A percentile compares a stretch with the other conserved stretches of the same genome.
Conservation (phyloP, 352 stramenopile genomes). For the Pseudoperonospora humuli region DNA sequence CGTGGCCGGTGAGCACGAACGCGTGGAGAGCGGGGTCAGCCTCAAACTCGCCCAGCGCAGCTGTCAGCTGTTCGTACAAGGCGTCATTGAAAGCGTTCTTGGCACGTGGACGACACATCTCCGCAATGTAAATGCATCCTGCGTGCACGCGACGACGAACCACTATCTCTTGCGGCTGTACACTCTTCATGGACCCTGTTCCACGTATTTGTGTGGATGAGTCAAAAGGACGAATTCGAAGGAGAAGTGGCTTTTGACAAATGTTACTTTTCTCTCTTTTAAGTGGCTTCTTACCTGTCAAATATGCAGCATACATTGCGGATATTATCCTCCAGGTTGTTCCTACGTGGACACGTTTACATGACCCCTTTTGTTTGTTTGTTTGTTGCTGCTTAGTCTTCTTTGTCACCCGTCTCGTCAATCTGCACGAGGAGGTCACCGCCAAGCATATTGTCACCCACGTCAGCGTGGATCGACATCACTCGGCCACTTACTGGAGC, state of each 20-base stretch:
- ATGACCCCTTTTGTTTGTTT: no score
- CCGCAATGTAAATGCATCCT: conserved; percentile 58
- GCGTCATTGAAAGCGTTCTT: conserved; percentile 89
- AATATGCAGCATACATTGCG: no score
- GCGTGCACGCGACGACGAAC: conserved; percentile 43
- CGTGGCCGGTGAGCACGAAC: conserved; percentile 85
- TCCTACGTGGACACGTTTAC: no score
- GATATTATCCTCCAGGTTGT: no score
- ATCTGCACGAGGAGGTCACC: conserved; percentile 95
- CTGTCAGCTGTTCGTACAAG: conserved; percentile 80
- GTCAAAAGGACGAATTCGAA: no score
- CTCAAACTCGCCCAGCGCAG: conserved; percentile 58
- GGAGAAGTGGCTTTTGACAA: no score
- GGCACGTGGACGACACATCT: conserved; percentile 61
- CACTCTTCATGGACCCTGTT: conserved; percentile 8
- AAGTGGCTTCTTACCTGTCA: no score
- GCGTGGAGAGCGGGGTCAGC: conserved; percentile 58
- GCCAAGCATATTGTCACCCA: conserved; percentile 91
- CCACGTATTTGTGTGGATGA: no score
- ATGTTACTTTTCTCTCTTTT: no score
- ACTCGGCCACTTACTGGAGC: conserved; percentile 88
- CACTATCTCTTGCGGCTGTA: conserved; percentile 11
- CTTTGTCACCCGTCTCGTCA: conserved; percentile 71
- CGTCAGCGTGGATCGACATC: conserved; percentile 84
- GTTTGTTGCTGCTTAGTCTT: no score